phyloP scores from a whole-genome alignment of 225 moss, liverwort and hornwort species.

The Neckera pumila region DNA sequence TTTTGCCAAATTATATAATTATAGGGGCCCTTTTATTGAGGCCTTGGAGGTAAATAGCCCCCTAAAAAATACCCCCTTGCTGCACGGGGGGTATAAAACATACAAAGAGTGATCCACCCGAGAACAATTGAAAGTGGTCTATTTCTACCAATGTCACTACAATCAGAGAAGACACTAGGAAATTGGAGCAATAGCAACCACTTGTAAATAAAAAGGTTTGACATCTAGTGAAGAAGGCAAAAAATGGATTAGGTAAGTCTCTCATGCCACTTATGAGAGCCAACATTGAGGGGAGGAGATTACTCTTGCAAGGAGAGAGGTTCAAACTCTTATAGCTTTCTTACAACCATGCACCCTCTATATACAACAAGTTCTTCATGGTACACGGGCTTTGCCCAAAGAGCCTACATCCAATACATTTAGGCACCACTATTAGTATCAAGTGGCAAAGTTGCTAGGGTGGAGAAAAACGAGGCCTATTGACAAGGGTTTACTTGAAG shows the following conservation, averaged over 20 bases:
- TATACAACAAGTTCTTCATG: fast-evolving
- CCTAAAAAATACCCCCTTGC: too few relatives aligned
- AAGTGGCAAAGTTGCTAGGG: background rate
- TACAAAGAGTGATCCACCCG: too few relatives aligned
- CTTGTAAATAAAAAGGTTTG: background rate
- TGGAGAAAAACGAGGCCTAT: background rate
- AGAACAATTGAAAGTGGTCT: background rate
- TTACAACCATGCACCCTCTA: fast-evolving
- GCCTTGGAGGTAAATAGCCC: too few relatives aligned
- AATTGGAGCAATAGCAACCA: background rate
- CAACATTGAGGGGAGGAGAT: fast-evolving
- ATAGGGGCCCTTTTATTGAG: too few relatives aligned
- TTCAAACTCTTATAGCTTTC: background rate
- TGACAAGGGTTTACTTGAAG: background rate
- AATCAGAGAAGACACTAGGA: background rate
- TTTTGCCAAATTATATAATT: too few relatives aligned
- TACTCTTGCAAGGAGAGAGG: background rate
- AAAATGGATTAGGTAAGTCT: background rate
- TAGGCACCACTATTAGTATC: background rate
- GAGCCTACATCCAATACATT: background rate
- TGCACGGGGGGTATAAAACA: too few relatives aligned
- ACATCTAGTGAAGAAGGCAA: background rate
- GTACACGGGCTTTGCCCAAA: fast-evolving
- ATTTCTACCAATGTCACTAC: background rate
- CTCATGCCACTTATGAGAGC: background rate